These are phyloP conservation scores for Geoglossum glabrum DNA, from an alignment of 495 filamentous ascomycete genomes.

Conservation along the genomic window DNA sequence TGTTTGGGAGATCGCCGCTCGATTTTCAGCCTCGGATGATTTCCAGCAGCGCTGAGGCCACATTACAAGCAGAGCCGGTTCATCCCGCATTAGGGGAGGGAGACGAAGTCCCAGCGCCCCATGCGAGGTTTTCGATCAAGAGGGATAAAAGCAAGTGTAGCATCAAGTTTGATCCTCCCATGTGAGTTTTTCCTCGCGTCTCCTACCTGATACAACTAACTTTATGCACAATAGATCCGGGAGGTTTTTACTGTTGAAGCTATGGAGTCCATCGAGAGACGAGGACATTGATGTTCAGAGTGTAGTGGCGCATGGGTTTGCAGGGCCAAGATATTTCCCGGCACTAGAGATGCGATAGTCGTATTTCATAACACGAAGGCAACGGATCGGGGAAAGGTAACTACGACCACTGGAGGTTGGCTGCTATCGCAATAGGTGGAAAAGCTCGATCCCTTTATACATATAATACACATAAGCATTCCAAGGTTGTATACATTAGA, in stretches of 20 bases:
- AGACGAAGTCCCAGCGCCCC: constrained; percentile 39
- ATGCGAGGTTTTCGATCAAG: constrained; percentile 61
- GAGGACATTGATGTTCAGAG: constrained; percentile 76
- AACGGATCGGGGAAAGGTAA: background rate
- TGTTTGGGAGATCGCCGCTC: background rate
- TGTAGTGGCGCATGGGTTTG: constrained; percentile 59
- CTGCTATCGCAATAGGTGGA: background rate
- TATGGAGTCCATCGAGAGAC: constrained; percentile 52
- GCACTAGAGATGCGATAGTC: constrained; percentile 26
- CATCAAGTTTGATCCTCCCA: constrained; percentile 72
- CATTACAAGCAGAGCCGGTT: background rate
- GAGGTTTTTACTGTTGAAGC: constrained; percentile 61
- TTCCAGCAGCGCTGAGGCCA: background rate
- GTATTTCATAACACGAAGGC: background rate
- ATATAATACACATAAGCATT: background rate
- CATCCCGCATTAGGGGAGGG: background rate
- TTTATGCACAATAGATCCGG: constrained; percentile 31
- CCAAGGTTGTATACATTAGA: background rate
- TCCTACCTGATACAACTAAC: constrained; percentile 5
- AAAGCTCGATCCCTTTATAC: background rate
- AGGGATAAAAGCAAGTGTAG: constrained; percentile 64
- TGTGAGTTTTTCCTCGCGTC: constrained; percentile 25
- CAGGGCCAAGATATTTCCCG: constrained; percentile 64
- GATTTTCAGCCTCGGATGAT: background rate
- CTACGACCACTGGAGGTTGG: background rate